These are phyloP conservation scores for Senna siamea DNA, from an alignment of 306 rosid genomes.

Conservation along the genomic window DNA sequence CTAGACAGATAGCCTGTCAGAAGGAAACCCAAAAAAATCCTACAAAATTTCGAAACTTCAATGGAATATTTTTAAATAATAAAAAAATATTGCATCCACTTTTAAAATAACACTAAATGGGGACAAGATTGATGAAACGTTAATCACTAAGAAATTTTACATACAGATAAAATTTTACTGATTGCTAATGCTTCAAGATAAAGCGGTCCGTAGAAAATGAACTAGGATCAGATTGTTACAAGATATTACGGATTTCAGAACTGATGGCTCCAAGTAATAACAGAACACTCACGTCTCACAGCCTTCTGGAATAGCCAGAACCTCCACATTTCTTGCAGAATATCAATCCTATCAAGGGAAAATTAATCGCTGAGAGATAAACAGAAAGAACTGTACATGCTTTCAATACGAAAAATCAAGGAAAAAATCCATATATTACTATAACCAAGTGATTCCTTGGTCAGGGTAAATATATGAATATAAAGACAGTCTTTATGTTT, in stretches of 20 bases:
- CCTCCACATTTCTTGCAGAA: conserved; percentile 98
- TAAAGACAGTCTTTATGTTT: too few relatives aligned
- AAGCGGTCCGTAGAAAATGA: conserved; percentile 28
- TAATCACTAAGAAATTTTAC: neutral
- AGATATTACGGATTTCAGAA: conserved; percentile 38
- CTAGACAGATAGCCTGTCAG: too few relatives aligned
- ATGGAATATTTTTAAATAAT: too few relatives aligned
- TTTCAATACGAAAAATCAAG: too few relatives aligned
- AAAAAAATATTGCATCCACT: too few relatives aligned
- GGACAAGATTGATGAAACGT: neutral
- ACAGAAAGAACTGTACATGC: conserved; percentile 11
- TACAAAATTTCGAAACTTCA: too few relatives aligned
- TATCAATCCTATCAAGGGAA: conserved; percentile 66
- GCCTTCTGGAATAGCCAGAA: conserved; percentile 93
- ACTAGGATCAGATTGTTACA: conserved; percentile 37
- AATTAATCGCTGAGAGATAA: conserved; percentile 33
- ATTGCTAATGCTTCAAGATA: neutral
- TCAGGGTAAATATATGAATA: too few relatives aligned
- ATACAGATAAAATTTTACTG: conserved; percentile 11
- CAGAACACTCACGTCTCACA: conserved; percentile 49
- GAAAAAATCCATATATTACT: too few relatives aligned
- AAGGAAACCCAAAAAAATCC: too few relatives aligned
- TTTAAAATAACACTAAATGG: too few relatives aligned
- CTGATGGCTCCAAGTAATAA: conserved; percentile 24
- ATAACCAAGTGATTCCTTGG: too few relatives aligned